A percentile compares a stretch with the other conserved stretches of the same genome.
Conservation (phyloP, 139 green algal species). For the Parachlorella kessleri region DNA sequence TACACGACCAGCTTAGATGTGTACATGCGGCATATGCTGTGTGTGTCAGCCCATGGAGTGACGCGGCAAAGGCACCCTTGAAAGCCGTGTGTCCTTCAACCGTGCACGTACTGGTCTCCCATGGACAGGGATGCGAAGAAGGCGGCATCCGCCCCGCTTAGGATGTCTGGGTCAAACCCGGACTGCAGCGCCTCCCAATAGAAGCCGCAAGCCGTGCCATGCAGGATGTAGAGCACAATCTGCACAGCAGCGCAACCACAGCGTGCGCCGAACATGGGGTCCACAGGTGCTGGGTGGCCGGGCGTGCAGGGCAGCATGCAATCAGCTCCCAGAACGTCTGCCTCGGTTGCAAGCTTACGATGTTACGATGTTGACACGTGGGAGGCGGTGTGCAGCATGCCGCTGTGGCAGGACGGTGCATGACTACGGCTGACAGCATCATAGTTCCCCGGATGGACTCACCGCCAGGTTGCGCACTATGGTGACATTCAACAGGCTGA, state of each 20-base stretch:
- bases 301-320: too few species aligned
- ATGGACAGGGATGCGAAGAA: neutral
- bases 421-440: neutral
- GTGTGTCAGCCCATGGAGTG: too few species aligned
- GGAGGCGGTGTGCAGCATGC: neutral
- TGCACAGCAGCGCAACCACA: too few species aligned
- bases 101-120: neutral
- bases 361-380: neutral
- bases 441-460: too few species aligned
- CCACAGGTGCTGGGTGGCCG: too few species aligned
- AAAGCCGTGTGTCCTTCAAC: too few species aligned
- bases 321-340: too few species aligned
- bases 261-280: too few species aligned
- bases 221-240: conserved; percentile 38
- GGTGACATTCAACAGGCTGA: conserved; percentile 51
- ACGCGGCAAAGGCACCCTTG: too few species aligned
- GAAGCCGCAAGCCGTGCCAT: conserved; percentile 58
- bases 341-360: too few species aligned
- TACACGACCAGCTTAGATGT: too few species aligned
- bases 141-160: neutral
- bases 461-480: conserved; percentile 48
- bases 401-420: neutral
- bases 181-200: conserved; percentile 39
- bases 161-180: conserved; percentile 23
- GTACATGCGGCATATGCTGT: too few species aligned